Conservation (phyloP, 2,329 filamentous ascomycete species). For the Colletotrichum somersetense region DNA sequence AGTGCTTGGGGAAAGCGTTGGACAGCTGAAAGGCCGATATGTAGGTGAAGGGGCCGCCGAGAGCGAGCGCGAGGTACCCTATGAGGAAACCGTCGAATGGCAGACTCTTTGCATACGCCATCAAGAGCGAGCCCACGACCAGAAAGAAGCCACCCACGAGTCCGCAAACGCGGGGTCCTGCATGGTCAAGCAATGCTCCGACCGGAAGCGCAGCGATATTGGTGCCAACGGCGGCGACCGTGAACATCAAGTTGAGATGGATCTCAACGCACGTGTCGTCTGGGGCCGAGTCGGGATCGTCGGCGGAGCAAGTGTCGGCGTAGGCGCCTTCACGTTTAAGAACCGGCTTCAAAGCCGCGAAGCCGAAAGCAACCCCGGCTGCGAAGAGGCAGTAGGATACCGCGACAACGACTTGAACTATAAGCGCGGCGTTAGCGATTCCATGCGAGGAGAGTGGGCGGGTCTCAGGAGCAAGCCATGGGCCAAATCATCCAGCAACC, state of each 20-base stretch:
- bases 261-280: slow-evolving; percentile 65
- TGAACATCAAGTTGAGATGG: slow-evolving; percentile 91
- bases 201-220: slow-evolving; percentile 89
- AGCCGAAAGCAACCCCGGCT: slow-evolving; percentile 84
- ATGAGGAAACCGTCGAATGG: slow-evolving; percentile 81
- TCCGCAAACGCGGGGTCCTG: slow-evolving; percentile 82
- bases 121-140: slow-evolving; percentile 75
- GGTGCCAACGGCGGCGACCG: slow-evolving; percentile 86
- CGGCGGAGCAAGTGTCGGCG: slow-evolving; percentile 67
- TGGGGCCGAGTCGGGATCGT: slow-evolving; percentile 42
- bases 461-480: background rate
- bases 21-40: slow-evolving; percentile 88
- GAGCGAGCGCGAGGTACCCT: slow-evolving; percentile 81
- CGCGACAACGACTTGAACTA: slow-evolving; percentile 55
- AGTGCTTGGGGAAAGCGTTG: slow-evolving; percentile 83
- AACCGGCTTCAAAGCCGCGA: slow-evolving; percentile 86
- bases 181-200: slow-evolving; percentile 86
- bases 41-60: slow-evolving; percentile 85
- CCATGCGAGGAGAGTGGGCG: background rate
- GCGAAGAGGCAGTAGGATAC: slow-evolving; percentile 55
- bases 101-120: slow-evolving; percentile 75
- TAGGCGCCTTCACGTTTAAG: slow-evolving; percentile 81
- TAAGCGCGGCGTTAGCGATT: slow-evolving; percentile 2
- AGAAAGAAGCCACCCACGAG: slow-evolving; percentile 79
- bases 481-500: background rate